These are phyloP conservation scores for Termitomyces sp. DNA, from an alignment of 768 basidiomycete species.

Conservation along the genomic window DNA sequence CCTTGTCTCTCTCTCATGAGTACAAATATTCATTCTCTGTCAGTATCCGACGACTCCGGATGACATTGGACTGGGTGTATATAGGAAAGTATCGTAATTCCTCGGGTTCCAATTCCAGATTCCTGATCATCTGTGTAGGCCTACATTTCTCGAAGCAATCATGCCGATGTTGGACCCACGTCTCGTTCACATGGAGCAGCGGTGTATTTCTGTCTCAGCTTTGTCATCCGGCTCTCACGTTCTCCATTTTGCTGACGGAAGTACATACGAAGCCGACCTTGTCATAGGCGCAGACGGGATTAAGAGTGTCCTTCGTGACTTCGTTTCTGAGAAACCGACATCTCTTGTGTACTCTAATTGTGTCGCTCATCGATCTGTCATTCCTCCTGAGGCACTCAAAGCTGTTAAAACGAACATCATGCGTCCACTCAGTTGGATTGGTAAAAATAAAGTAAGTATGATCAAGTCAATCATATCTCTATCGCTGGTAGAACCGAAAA, in stretches of 20 bases:
- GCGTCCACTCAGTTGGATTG: slow-evolving; percentile 37
- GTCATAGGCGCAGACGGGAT: slow-evolving; percentile 50
- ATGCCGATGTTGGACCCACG: slow-evolving; percentile 35
- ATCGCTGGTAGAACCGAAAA: not conserved
- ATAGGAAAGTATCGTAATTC: slow-evolving; percentile 21
- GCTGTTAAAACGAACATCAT: slow-evolving; percentile 32
- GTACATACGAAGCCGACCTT: slow-evolving; percentile 38
- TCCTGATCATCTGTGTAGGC: slow-evolving; percentile 25
- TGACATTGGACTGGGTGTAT: slow-evolving; percentile 38
- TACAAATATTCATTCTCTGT: not conserved
- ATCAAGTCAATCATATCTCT: not conserved
- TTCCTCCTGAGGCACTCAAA: slow-evolving; percentile 33
- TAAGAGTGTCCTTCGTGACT: slow-evolving; percentile 40
- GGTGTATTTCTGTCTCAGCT: slow-evolving; percentile 32
- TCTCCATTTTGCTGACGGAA: slow-evolving; percentile 46
- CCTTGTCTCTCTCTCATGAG: slow-evolving; percentile 1
- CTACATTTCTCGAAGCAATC: slow-evolving; percentile 45
- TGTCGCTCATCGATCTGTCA: slow-evolving; percentile 43
- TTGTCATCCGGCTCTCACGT: slow-evolving; percentile 21
- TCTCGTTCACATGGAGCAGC: slow-evolving; percentile 44
- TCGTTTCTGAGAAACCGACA: slow-evolving; percentile 20
- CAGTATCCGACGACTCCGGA: slow-evolving; percentile 28
- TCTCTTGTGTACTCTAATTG: slow-evolving; percentile 38
- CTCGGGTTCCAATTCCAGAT: not conserved
- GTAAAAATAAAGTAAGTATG: slow-evolving; percentile 36